Evolutionary conservation across 163 green algal genomes (phyloP).

Genomic region (Scenedesmus sp.): DNA sequence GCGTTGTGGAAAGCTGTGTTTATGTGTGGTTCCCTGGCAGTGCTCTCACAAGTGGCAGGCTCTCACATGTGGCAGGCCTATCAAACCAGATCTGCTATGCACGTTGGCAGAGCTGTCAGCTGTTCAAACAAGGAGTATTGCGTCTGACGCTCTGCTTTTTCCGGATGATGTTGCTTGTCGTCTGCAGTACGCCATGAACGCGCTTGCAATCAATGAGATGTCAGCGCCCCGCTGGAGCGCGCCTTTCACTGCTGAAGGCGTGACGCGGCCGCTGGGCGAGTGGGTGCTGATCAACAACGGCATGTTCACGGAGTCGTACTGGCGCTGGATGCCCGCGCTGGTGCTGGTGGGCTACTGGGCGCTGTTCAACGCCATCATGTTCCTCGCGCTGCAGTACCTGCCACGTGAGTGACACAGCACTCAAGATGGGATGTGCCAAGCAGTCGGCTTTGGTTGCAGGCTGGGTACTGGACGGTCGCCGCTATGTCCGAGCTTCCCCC

Average conservation of each 20-base stretch:
- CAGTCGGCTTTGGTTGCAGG: no score
- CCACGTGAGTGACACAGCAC: conserved; percentile 10
- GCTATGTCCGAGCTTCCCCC: no score
- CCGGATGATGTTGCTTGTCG: background rate
- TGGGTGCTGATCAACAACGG: conserved; percentile 66
- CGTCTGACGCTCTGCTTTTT: background rate
- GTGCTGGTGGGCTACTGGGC: conserved; percentile 61
- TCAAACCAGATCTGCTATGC: no score
- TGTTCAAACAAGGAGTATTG: no score
- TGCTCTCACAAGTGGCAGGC: no score
- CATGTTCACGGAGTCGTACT: conserved; percentile 65
- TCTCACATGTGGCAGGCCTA: no score
- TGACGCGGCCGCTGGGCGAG: conserved; percentile 60
- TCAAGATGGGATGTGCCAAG: no score
- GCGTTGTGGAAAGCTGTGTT: no score
- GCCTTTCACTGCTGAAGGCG: conserved; percentile 10
- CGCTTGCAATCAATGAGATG: conserved; percentile 84
- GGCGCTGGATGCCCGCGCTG: conserved; percentile 60
- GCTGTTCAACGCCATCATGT: conserved; percentile 55
- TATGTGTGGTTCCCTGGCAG: no score
- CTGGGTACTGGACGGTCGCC: no score
- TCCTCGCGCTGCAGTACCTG: conserved; percentile 42
- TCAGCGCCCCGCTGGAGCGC: conserved; percentile 66
- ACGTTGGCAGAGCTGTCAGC: no score
- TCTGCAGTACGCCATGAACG: conserved; percentile 66